Evolutionary conservation across 2,329 filamentous ascomycete species (phyloP).

Genomic region (Chrysoporthe deuterocubensis): DNA sequence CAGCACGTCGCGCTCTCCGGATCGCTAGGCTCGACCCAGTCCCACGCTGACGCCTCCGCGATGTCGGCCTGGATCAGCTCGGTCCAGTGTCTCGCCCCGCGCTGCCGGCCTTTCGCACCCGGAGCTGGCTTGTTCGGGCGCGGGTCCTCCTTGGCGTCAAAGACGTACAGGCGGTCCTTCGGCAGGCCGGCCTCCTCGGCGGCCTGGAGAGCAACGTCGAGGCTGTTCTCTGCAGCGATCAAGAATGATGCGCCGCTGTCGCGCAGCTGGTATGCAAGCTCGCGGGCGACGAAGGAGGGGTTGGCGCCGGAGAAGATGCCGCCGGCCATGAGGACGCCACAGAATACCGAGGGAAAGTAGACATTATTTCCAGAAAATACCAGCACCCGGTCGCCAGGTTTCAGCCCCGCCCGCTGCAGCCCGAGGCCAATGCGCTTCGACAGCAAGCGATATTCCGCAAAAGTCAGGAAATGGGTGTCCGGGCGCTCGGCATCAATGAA

Average conservation of each 20-base stretch:
- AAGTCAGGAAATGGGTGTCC: slow-evolving; percentile 68
- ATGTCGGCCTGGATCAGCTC: slow-evolving; percentile 55
- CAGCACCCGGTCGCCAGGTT: slow-evolving; percentile 71
- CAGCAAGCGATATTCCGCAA: slow-evolving; percentile 68
- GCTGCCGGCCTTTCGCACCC: slow-evolving; percentile 31
- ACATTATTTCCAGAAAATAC: slow-evolving; percentile 75
- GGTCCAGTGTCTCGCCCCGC: slow-evolving; percentile 65
- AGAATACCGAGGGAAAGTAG: slow-evolving; percentile 71
- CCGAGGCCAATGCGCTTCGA: slow-evolving; percentile 74
- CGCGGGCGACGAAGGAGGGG: slow-evolving; percentile 60
- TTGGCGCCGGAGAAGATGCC: slow-evolving; percentile 72
- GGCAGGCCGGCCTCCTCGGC: slow-evolving; percentile 61
- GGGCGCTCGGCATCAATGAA: slow-evolving; percentile 71
- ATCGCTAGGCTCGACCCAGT: slow-evolving; percentile 63
- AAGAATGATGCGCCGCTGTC: slow-evolving; percentile 72
- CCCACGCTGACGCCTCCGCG: slow-evolving; percentile 58
- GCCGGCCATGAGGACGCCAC: slow-evolving; percentile 77
- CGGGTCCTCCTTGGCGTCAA: slow-evolving; percentile 58
- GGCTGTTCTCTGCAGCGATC: slow-evolving; percentile 62
- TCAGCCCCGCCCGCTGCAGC: slow-evolving; percentile 64
- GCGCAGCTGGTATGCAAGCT: slow-evolving; percentile 75
- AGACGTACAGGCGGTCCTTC: slow-evolving; percentile 62
- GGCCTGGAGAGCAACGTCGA: slow-evolving; percentile 69
- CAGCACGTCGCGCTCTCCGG: slow-evolving; percentile 61
- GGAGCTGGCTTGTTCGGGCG: slow-evolving; percentile 31